Percentiles rank a stretch among this genome's conserved stretches.
phyloP scores from a whole-genome alignment of 1,284 basidiomycete species.

The Ganoderma sinense region DNA sequence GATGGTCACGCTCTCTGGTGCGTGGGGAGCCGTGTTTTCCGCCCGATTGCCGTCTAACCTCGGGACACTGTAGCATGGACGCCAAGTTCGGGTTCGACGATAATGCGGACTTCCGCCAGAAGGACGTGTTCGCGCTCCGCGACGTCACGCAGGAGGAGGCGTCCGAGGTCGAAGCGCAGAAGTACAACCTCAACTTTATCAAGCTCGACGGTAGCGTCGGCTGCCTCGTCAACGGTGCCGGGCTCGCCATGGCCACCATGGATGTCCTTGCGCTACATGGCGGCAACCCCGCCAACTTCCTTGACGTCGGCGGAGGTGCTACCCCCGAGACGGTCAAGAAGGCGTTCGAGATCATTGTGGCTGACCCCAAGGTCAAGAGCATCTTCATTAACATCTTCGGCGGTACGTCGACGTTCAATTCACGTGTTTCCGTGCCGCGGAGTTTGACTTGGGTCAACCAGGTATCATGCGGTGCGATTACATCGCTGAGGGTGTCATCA shows the following conservation, averaged over 20 bases:
- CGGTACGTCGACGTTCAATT: slow-evolving; percentile 46
- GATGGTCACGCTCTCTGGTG: slow-evolving; percentile 96
- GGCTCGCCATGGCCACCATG: slow-evolving; percentile 99
- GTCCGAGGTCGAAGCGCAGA: slow-evolving; percentile 96
- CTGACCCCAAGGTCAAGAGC: slow-evolving; percentile 93
- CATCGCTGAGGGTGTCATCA: slow-evolving; percentile 98
- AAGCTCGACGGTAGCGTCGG: slow-evolving; percentile 99
- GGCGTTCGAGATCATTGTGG: slow-evolving; percentile 95
- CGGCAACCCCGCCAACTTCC: slow-evolving; percentile 97
- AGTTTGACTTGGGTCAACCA: slow-evolving; percentile 33
- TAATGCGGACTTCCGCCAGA: slow-evolving; percentile 98
- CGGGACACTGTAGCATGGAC: slow-evolving; percentile 82
- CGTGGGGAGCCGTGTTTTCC: slow-evolving; percentile 16
- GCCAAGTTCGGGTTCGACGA: slow-evolving; percentile 99
- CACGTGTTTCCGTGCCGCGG: neutral
- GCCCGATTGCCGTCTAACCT: neutral
- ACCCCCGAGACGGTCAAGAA: slow-evolving; percentile 99
- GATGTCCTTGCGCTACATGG: slow-evolving; percentile 96
- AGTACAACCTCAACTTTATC: slow-evolving; percentile 97
- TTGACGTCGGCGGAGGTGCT: slow-evolving; percentile 98
- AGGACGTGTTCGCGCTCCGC: slow-evolving; percentile 89
- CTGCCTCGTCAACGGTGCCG: slow-evolving; percentile 98
- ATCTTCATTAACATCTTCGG: slow-evolving; percentile 99
- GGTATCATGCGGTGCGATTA: slow-evolving; percentile 99
- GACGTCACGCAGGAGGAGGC: slow-evolving; percentile 97